These are phyloP conservation scores for Alternaria brassicae DNA, from an alignment of 2,329 filamentous ascomycete genomes.

Conservation along the genomic window DNA sequence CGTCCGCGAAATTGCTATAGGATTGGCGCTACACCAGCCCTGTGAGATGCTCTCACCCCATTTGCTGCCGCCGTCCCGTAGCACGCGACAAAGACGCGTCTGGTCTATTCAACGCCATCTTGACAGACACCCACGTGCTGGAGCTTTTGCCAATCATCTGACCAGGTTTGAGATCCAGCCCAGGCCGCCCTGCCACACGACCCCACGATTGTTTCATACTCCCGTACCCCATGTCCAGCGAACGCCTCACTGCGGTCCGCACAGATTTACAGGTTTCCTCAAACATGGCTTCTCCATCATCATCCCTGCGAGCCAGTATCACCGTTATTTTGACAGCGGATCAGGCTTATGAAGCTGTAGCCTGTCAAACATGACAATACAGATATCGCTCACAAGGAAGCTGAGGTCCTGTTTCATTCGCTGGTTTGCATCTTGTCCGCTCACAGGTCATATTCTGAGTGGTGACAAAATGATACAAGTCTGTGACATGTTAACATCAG, in stretches of 20 bases:
- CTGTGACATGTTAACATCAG: neutral
- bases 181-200: neutral
- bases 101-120: conserved; percentile 7
- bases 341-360: neutral
- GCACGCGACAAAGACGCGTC: conserved; percentile 21
- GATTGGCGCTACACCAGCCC: conserved; percentile 29
- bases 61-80: conserved; percentile 10
- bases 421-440: neutral
- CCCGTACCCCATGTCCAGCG: neutral
- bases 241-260: neutral
- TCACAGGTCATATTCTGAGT: neutral
- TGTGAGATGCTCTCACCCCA: conserved; percentile 12
- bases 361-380: neutral
- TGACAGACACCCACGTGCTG: conserved; percentile 4
- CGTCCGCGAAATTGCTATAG: conserved; percentile 31
- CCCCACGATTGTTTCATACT: conserved; percentile 1
- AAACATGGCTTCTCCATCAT: neutral
- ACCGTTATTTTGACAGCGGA: neutral
- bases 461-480: neutral
- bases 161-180: neutral
- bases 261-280: neutral
- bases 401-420: neutral
- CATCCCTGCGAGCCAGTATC: neutral
- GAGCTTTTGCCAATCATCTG: neutral
- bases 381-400: neutral